Percentiles rank a stretch among this genome's conserved stretches.
Evolutionary conservation across 1,284 basidiomycete genomes (phyloP).

Genomic region (Inonotus obliquus): DNA sequence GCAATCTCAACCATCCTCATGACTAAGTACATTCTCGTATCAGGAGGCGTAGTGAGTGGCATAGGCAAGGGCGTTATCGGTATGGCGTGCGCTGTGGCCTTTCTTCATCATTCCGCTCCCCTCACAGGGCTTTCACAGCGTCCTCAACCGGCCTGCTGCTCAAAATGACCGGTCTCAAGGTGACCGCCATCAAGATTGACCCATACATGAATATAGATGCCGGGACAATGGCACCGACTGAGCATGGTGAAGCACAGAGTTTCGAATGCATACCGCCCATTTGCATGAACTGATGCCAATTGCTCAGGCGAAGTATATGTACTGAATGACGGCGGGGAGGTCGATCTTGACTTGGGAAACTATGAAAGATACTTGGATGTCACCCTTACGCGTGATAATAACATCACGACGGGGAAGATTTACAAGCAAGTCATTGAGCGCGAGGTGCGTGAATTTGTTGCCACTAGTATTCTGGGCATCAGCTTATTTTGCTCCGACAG

Average conservation of each 20-base stretch:
- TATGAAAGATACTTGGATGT: conserved; percentile 98
- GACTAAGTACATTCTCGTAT: conserved; percentile 90
- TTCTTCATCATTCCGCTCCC: conserved; percentile 20
- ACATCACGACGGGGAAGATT: conserved; percentile 98
- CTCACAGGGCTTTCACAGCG: conserved; percentile 49
- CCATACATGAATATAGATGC: conserved; percentile 99
- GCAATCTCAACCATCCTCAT: conserved; percentile 31
- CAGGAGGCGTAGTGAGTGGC: conserved; percentile 89
- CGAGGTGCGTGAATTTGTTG: conserved; percentile 60
- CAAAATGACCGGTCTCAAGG: conserved; percentile 93
- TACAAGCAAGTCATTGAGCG: conserved; percentile 97
- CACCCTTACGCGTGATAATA: conserved; percentile 92
- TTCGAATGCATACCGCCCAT: conserved; percentile 19
- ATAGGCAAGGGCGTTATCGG: conserved; percentile 95
- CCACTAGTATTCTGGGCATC: neutral
- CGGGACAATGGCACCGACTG: conserved; percentile 97
- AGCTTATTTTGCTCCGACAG: conserved; percentile 35
- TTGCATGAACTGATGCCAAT: conserved; percentile 21
- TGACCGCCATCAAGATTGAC: conserved; percentile 99
- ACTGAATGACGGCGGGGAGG: conserved; percentile 97
- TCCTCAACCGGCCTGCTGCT: conserved; percentile 95
- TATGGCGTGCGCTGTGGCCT: conserved; percentile 36
- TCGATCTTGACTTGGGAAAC: conserved; percentile 96
- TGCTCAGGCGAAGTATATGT: conserved; percentile 92
- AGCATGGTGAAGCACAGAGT: conserved; percentile 71